Evolutionary conservation across 176 grass and related monocot species (phyloP).

Genomic region (Pharus latifolius): DNA sequence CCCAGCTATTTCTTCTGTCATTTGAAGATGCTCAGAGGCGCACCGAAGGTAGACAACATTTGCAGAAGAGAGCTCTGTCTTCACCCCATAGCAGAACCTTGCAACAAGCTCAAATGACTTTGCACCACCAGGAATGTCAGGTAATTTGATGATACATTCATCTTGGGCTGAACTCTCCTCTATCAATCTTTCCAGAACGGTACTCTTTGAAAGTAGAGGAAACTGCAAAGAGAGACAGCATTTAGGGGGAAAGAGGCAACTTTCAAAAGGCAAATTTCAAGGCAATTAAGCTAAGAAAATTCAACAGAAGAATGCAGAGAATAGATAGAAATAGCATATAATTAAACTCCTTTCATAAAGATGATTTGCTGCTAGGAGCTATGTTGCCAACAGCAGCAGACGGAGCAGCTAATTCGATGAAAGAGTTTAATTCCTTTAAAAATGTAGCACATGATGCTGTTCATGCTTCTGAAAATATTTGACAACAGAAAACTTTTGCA

Average conservation of each 20-base stretch:
- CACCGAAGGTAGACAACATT: slow-evolving; percentile 69
- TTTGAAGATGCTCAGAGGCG: slow-evolving; percentile 70
- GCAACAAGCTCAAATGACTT: slow-evolving; percentile 86
- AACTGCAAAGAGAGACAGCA: slow-evolving; percentile 42
- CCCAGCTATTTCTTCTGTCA: slow-evolving; percentile 72
- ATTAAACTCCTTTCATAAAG: not conserved
- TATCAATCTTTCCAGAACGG: slow-evolving; percentile 49
- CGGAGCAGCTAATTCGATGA: too few species aligned
- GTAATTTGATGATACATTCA: slow-evolving; percentile 43
- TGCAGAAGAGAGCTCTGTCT: slow-evolving; percentile 64
- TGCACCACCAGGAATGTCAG: slow-evolving; percentile 56
- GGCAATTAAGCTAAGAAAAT: not conserved
- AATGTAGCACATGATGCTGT: not conserved
- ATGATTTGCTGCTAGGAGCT: not conserved
- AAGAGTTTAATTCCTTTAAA: not conserved
- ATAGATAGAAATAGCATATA: not conserved
- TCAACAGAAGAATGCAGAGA: not conserved
- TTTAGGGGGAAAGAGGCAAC: not conserved
- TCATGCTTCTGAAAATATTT: not conserved
- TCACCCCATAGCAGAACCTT: slow-evolving; percentile 86
- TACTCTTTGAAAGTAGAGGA: slow-evolving; percentile 76
- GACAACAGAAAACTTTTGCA: not conserved
- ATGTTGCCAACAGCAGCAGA: not conserved
- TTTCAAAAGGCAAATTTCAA: not conserved
- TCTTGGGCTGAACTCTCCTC: slow-evolving; percentile 52